Evolutionary conservation across 1,284 basidiomycete genomes (phyloP), one percentile per base, ranked within the genome.

Genomic region (Puccinia brachypodii): DNA sequence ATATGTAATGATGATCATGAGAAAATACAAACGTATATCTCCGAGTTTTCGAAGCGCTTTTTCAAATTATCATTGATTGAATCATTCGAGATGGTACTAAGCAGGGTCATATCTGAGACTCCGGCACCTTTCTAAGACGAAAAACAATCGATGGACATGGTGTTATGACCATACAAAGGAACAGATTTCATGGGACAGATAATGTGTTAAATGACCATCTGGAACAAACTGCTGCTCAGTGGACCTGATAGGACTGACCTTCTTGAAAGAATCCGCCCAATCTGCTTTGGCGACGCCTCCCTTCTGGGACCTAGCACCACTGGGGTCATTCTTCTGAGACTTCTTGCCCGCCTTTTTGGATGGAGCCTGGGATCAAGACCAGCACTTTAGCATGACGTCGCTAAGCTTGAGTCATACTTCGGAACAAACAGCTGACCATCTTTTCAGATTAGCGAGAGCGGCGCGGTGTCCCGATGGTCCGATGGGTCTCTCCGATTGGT

Each of bases 51-150:
- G 91, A 97, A 99, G 82, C 96, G 91, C 87, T 96, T 95, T 89
- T 97, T 92, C 84, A 99, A 90, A 87, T 99, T 99, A 79, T 98
- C 95, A 87, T 98, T 99, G 90, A 99, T 92, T 84, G 92, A 92
- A 86, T 99, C 96, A 87, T 99, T 98, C 87, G 94, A 96, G 89
- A 99, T 97, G 75, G 95, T 97, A 77, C 94, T 94, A 83, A 99
- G 89, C 83, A 99, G 89, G 11, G 97, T 99, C 97, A 99, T 99
- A 89, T 99, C 97, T 76, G 94, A 92, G 81, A 99, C 96, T 82
- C 97, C 97, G 81, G 96, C 94, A 33, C 79, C 79, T 75, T 81
- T 81, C 78, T 75, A 28, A 36, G 38, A 56, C 3, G 16, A 50
- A 56, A 11, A 36, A 71, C 42, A 53, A 72, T n/a, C n/a, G n/a